Base-by-base conservation (phyloP, 441 rosid genomes). In the Croton setiger region DNA sequence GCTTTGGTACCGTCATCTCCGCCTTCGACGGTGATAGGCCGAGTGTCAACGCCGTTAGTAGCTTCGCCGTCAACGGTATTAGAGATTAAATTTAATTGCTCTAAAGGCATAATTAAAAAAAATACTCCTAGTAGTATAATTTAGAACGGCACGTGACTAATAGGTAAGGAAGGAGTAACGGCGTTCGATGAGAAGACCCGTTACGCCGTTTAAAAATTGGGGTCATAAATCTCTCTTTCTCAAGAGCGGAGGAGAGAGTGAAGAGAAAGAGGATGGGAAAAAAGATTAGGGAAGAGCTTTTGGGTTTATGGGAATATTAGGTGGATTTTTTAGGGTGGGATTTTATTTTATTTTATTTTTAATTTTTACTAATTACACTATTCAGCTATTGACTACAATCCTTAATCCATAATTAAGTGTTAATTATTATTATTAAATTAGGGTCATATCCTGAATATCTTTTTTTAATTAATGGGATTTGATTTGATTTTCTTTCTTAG, bases 1-100 rank as follows among this genome's bases (percentile, higher is more conserved):
- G 89, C 80, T 78, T 85, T 86, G 66, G 78, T 79, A n/a, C 84
- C 81, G 69, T 88, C 95, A 43, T 91, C 96, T 0, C 78, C 85
- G 49, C 79, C 84, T 55, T 77, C 88, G 9, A 52, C 54, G 70
- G 83, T 61, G 10, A 77, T 15, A 9, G 69, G 74, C 23, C 75
- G 81, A 55, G 36, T 27, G 51, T 81, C 86, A 2, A 68, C 88
- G 80, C 79, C 86, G 90, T 84, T 81, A 53, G 65, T 76, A 15
- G 68, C 7, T 13, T 73, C 80, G 20, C 87, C 83, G 88, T 79
- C 85, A 76, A 63, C 80, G 66, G 85, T 64, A 54, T 66, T 76
- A 23, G 80, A 77, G 67, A 71, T 79, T 68, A 76, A 70, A 68
- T 81, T 82, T 37, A 82, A 73, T 74, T 62, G 66, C 79, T 88